Conservation (phyloP, 768 basidiomycete genomes). For the Russula foetens region DNA sequence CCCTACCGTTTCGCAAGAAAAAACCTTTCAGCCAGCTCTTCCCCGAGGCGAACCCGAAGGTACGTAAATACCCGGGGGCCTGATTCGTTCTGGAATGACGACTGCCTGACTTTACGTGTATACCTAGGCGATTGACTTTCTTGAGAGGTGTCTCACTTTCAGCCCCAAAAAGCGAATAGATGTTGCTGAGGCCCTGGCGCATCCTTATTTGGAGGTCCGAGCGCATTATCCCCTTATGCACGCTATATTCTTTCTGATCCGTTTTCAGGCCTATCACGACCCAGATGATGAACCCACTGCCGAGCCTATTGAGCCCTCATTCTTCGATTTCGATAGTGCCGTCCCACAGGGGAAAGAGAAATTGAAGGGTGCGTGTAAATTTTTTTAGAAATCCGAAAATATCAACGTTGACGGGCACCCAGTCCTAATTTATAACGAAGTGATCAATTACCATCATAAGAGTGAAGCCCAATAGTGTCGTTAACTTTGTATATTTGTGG, state of each 20-base stretch:
- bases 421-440: constrained; percentile 20
- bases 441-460: constrained; percentile 2
- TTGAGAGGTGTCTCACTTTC: constrained; percentile 77
- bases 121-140: constrained; percentile 58
- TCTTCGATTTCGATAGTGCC: constrained; percentile 79
- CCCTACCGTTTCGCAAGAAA: constrained; percentile 79
- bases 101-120: background rate
- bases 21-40: constrained; percentile 63
- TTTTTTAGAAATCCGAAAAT: background rate
- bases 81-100: background rate
- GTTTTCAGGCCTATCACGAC: constrained; percentile 72
- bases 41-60: constrained; percentile 64
- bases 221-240: background rate
- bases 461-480: constrained; percentile 6
- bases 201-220: constrained; percentile 79
- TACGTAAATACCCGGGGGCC: constrained; percentile 24
- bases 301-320: constrained; percentile 60
- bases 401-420: background rate
- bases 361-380: constrained; percentile 45
- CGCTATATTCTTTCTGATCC: background rate
- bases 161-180: constrained; percentile 83
- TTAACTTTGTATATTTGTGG: constrained; percentile 2
- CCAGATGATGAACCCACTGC: constrained; percentile 84
- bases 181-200: constrained; percentile 78
- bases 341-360: constrained; percentile 56